Conservation (phyloP, 2,329 filamentous ascomycete genomes). For the Ascochyta lentis region DNA sequence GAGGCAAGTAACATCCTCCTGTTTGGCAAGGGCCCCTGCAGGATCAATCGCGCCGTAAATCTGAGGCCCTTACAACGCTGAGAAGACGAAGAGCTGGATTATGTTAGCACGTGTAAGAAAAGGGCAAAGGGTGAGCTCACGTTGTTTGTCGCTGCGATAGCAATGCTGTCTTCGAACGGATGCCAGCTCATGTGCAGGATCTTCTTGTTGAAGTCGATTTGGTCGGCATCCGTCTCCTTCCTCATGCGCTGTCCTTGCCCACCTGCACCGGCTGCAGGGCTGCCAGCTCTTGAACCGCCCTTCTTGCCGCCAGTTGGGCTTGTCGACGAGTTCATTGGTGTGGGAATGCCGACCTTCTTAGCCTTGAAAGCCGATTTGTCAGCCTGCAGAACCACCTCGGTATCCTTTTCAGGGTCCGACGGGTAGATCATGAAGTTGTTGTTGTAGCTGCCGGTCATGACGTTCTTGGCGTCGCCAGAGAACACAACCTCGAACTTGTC, state of each 20-base stretch:
- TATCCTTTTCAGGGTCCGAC: conserved; percentile 92
- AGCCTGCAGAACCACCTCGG: conserved; percentile 94
- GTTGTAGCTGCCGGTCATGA: conserved; percentile 99
- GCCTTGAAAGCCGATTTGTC: conserved; percentile 99
- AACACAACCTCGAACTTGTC: conserved; percentile 99
- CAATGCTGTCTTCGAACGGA: conserved; percentile 99
- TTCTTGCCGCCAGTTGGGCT: conserved; percentile 83
- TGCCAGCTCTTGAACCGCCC: conserved; percentile 83
- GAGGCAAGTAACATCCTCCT: conserved; percentile 35
- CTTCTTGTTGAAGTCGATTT: conserved; percentile 99
- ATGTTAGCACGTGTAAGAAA: conserved; percentile 13
- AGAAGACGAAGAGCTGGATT: conserved; percentile 63
- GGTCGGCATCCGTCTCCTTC: conserved; percentile 98
- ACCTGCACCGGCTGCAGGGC: conserved; percentile 73
- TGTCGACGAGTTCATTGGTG: conserved; percentile 85
- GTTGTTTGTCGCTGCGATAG: conserved; percentile 98
- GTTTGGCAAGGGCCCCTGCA: conserved; percentile 34
- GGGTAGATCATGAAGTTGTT: conserved; percentile 99
- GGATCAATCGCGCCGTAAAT: conserved; percentile 31
- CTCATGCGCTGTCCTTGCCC: conserved; percentile 93
- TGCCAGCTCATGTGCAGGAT: conserved; percentile 99
- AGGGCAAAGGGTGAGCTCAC: conserved; percentile 64
- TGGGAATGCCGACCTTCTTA: conserved; percentile 98
- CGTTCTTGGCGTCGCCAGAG: conserved; percentile 96
- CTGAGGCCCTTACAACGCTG: conserved; percentile 54